phyloP scores from a whole-genome alignment of 768 basidiomycete species.

The Suillus alpinus region DNA sequence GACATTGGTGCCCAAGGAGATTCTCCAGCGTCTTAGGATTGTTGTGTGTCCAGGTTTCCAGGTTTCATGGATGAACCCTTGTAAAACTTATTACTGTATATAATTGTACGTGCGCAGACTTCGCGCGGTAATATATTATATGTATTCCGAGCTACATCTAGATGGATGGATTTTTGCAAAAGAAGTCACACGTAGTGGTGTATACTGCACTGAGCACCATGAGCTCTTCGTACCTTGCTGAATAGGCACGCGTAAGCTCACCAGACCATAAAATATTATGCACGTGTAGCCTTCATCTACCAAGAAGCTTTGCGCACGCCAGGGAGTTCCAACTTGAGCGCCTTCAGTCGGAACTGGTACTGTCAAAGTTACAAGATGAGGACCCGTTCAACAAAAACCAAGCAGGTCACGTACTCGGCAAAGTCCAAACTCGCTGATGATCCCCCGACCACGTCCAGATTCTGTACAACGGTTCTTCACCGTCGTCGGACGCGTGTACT shows the following conservation, averaged over 20 bases:
- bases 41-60: neutral
- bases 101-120: neutral
- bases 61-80: neutral
- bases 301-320: slow-evolving; percentile 93
- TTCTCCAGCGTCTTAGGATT: slow-evolving; percentile 21
- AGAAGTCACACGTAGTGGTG: neutral
- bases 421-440: slow-evolving; percentile 86
- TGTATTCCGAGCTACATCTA: neutral
- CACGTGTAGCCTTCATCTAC: slow-evolving; percentile 38
- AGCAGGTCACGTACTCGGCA: slow-evolving; percentile 55
- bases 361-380: slow-evolving; percentile 28
- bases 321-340: slow-evolving; percentile 74
- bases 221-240: neutral
- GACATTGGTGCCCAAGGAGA: slow-evolving; percentile 46
- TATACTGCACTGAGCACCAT: neutral
- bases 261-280: neutral
- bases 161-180: neutral
- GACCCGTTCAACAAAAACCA: neutral
- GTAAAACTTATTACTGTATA: slow-evolving; percentile 1
- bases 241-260: neutral
- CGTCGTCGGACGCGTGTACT: slow-evolving; percentile 78
- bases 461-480: slow-evolving; percentile 89
- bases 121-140: neutral
- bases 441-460: slow-evolving; percentile 82
- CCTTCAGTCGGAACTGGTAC: slow-evolving; percentile 91